A percentile compares a stretch with the other conserved stretches of the same genome.
Evolutionary conservation across 2,329 filamentous ascomycete genomes (phyloP).

Genomic region (Aureobasidium sp.): DNA sequence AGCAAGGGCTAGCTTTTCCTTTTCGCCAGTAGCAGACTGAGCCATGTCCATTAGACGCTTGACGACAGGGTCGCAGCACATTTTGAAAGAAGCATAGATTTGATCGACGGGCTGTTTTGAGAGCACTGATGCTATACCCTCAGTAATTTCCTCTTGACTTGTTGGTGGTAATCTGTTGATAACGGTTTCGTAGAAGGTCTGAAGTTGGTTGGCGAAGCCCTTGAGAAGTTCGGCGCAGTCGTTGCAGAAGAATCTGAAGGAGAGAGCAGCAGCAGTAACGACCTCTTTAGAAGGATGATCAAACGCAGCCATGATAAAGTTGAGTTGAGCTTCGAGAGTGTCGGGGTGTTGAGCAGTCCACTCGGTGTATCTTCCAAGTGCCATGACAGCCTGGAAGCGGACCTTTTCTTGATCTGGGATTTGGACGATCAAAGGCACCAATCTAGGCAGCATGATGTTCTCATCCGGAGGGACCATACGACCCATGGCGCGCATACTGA

Average conservation of each 20-base stretch:
- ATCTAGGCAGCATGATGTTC: conserved; percentile 73
- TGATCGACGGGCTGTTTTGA: conserved; percentile 74
- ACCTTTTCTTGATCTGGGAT: conserved; percentile 96
- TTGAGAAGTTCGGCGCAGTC: conserved; percentile 86
- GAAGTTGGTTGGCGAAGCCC: conserved; percentile 74
- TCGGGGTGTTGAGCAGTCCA: conserved; percentile 95
- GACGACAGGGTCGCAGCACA: conserved; percentile 88
- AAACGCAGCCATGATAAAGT: conserved; percentile 92
- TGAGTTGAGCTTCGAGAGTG: conserved; percentile 84
- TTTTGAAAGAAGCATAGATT: conserved; percentile 76
- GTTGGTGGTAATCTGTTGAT: conserved; percentile 74
- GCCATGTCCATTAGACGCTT: conserved; percentile 78
- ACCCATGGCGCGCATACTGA: conserved; percentile 91
- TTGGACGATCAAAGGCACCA: conserved; percentile 88
- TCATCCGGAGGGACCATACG: conserved; percentile 92
- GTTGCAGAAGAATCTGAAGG: conserved; percentile 94
- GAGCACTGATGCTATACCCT: conserved; percentile 87
- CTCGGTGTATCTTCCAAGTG: conserved; percentile 90
- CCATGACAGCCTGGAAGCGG: conserved; percentile 98
- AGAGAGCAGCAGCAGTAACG: conserved; percentile 79
- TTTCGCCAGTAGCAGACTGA: conserved; percentile 72
- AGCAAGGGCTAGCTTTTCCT: conserved; percentile 79
- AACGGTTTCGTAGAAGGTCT: conserved; percentile 85
- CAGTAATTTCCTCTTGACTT: conserved; percentile 93
- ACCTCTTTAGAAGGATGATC: conserved; percentile 83